Conservation (phyloP, 768 basidiomycete species). For the Agrocybe praecox region DNA sequence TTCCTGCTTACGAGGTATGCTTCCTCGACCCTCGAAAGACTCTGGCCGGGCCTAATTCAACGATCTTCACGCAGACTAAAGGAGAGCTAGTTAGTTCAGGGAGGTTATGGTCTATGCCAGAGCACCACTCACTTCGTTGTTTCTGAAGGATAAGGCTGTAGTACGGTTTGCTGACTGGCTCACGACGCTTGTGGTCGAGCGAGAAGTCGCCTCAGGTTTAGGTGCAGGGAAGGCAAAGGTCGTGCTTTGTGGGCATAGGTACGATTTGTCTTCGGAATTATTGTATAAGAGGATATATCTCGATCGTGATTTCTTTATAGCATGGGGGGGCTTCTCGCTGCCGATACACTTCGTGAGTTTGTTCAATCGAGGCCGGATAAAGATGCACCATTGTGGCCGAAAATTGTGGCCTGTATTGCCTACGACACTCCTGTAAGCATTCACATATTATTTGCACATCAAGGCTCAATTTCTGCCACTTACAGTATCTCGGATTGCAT, state of each 20-base stretch:
- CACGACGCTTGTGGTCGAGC: slow-evolving; percentile 83
- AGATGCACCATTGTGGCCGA: slow-evolving; percentile 80
- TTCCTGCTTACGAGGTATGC: slow-evolving; percentile 85
- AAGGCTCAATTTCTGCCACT: neutral
- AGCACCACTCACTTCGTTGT: slow-evolving; percentile 5
- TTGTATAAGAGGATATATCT: neutral
- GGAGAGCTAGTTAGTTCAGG: slow-evolving; percentile 73
- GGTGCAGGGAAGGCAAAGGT: slow-evolving; percentile 81
- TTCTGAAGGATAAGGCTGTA: slow-evolving; percentile 71
- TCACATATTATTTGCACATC: neutral
- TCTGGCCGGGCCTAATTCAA: neutral
- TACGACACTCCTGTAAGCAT: slow-evolving; percentile 86
- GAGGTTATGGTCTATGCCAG: neutral
- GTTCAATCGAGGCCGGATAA: slow-evolving; percentile 64
- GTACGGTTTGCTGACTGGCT: slow-evolving; percentile 92
- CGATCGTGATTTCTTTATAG: slow-evolving; percentile 36
- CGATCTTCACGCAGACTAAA: slow-evolving; percentile 61
- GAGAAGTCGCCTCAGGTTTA: slow-evolving; percentile 75
- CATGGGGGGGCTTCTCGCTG: slow-evolving; percentile 91
- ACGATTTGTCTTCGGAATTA: slow-evolving; percentile 11
- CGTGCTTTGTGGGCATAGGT: slow-evolving; percentile 91
- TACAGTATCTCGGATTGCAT: slow-evolving; percentile 85
- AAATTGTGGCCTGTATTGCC: slow-evolving; percentile 80
- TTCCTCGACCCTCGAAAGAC: neutral
- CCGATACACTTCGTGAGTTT: slow-evolving; percentile 81